Base-by-base conservation (phyloP, 1,284 basidiomycete species). In the Inonotus obliquus region DNA sequence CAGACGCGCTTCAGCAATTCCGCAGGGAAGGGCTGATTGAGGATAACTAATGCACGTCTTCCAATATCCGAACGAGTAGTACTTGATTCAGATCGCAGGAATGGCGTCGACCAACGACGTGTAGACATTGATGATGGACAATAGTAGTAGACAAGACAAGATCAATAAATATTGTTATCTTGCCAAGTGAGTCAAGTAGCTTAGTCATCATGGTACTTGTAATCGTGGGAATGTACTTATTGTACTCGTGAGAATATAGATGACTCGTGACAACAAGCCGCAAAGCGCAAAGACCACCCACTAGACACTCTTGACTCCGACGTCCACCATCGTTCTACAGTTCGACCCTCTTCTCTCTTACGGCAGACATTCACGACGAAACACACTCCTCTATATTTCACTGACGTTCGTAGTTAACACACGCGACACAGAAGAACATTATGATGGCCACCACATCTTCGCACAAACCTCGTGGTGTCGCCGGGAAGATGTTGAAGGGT, bases 1-100 rank as follows among this genome's bases (percentile, higher is more conserved):
- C 95, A 97, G 2, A 94, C 73, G 10, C 80, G 80, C 14, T 76
- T 69, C 52, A 96, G 79, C 41, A 95, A 79, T 13, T 76, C 69
- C 11, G 74, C 68, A 9, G 84, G 84, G 70, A 96, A 93, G 0
- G 92, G 90, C 66, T 95, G 92, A 72, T 98, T 96, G 62, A 97
- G 82, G 66, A 97, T 86, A 68, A 97, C 86, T 61, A 96, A 77
- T 0, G 89, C 92, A 62, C 77, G 68, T 59, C 62, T 39, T 53
- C 21, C 48, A 4, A 39, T 29, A 4, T 23, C 27, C 10, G n/a
- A 5, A 17, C 32, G 9, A 9, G 45, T 21, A 11, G 14, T 1
- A 19, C 29, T 23, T 5, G n/a, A 13, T 11, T 13, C 17, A 35
- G 17, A 11, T 32, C 23, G 53, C 23, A 61, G 37, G 32, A 61